These are phyloP conservation scores for Clarireedia homoeocarpa DNA, from an alignment of 2,329 filamentous ascomycete genomes.

Conservation along the genomic window DNA sequence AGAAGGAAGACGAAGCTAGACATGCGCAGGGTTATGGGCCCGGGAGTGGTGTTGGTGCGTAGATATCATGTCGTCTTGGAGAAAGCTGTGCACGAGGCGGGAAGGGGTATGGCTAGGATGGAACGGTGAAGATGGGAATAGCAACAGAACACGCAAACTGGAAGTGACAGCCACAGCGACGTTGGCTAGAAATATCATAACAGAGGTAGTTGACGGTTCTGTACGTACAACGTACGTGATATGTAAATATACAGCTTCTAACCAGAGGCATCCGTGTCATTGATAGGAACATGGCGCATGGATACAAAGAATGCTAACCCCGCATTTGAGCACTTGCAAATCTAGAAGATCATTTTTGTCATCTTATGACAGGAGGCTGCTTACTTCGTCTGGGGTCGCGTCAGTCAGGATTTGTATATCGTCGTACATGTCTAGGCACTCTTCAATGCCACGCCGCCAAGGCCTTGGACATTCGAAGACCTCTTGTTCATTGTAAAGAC, in stretches of 20 bases:
- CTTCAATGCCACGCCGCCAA: not conserved
- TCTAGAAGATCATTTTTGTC: not conserved
- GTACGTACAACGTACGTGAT: too few relatives aligned
- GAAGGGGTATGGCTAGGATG: not conserved
- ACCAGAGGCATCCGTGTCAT: too few relatives aligned
- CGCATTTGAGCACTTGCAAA: not conserved
- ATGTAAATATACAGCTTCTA: too few relatives aligned
- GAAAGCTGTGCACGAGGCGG: too few relatives aligned
- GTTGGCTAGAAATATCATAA: too few relatives aligned
- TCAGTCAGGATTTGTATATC: not conserved
- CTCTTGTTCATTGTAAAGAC: too few relatives aligned
- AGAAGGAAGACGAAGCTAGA: slow-evolving; percentile 31
- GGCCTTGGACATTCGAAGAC: not conserved
- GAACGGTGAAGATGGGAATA: not conserved
- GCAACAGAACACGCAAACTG: too few relatives aligned
- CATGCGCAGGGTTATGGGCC: slow-evolving; percentile 43
- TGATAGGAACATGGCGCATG: too few relatives aligned
- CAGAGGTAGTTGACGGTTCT: too few relatives aligned
- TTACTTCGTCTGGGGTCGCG: not conserved
- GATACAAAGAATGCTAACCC: not conserved
- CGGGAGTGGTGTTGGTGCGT: slow-evolving; percentile 47
- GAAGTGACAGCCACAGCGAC: too few relatives aligned
- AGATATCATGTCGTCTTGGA: slow-evolving; percentile 22
- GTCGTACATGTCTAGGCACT: not conserved
- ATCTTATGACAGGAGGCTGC: not conserved